Base-by-base conservation (phyloP, 2,329 filamentous ascomycete species). In the Colletotrichum sp. region DNA sequence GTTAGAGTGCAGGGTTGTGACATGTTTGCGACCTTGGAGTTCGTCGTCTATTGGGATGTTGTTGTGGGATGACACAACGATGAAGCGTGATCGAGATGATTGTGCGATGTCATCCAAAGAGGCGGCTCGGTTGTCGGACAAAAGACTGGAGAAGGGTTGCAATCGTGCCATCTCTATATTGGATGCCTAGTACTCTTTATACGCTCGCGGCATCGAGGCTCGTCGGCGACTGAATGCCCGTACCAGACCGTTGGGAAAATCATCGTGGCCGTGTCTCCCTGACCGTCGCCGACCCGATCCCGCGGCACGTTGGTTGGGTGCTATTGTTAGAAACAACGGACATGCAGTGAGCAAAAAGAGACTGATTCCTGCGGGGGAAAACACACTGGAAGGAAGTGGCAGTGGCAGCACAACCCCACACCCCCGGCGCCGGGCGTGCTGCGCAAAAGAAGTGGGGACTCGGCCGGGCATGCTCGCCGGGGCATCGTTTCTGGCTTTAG, bases 1-100 rank as follows among this genome's bases (percentile, higher is more conserved):
- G 78, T 70, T 39, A 78, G 79, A 6, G 63, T 77, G 64, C 80
- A 81, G 24, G 49, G 68, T 2, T 64, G 62, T 16, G 63, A 28
- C 76, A 76, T 77, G 4, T 34, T 62, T 52, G 44, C n/a, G 3
- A 52, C 5, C 44, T 52, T 52, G 10, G 12, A 21, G 0, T 8
- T 52, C 12, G n/a, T 18, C n/a, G 44, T 52, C 44, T 52, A 24
- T 3, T n/a, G 10, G 9, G n/a, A 52, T 52, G 10, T 13, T 49
- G 18, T 12, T 21, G n/a, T 52, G n/a, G 2, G 4, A 3, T 52
- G n/a, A 52, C 44, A 52, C 44, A 13, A 52, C n/a, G 10, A 52
- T n/a, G n/a, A 21, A 5, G n/a, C 44, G 44, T 21, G n/a, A 52
- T 52, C 10, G 0, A 52, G 44, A 52, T 13, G 44, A 1, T 13